phyloP scores from a whole-genome alignment of 2,329 filamentous ascomycete species.

The Simplicillium aogashimaense region DNA sequence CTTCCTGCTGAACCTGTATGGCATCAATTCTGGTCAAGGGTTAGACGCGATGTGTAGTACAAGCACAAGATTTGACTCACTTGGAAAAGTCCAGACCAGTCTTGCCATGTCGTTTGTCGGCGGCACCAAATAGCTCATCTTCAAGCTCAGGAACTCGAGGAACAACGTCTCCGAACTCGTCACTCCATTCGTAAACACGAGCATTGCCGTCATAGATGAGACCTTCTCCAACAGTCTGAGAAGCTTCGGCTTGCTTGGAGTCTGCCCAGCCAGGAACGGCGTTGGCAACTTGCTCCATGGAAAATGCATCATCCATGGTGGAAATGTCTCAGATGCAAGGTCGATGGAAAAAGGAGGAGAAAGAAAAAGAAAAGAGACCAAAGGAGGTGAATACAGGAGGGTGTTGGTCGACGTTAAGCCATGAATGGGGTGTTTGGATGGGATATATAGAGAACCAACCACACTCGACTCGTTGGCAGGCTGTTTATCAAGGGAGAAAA shows the following conservation, averaged over 20 bases:
- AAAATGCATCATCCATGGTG: neutral
- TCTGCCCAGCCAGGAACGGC: no score
- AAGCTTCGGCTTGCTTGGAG: neutral
- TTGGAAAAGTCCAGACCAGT: slow-evolving; percentile 54
- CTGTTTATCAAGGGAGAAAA: no score
- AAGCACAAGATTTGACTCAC: slow-evolving; percentile 27
- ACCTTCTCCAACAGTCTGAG: neutral
- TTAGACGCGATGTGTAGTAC: slow-evolving; percentile 12
- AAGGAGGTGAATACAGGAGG: no score
- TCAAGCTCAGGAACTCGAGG: slow-evolving; percentile 64
- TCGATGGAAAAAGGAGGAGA: neutral
- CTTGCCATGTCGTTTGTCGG: slow-evolving; percentile 34
- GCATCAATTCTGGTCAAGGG: slow-evolving; percentile 34
- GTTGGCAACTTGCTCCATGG: no score
- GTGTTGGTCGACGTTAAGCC: no score
- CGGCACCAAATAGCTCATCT: slow-evolving; percentile 59
- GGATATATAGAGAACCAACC: no score
- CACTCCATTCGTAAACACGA: slow-evolving; percentile 72
- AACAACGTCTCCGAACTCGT: slow-evolving; percentile 78
- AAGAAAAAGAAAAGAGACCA: no score
- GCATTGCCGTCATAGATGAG: slow-evolving; percentile 42
- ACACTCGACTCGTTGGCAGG: no score
- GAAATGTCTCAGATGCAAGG: neutral
- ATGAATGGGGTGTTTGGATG: no score
- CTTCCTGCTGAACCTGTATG: slow-evolving; percentile 49